Conservation (phyloP, 2,329 filamentous ascomycete species). For the Paecilomyces dactylethromorphus region DNA sequence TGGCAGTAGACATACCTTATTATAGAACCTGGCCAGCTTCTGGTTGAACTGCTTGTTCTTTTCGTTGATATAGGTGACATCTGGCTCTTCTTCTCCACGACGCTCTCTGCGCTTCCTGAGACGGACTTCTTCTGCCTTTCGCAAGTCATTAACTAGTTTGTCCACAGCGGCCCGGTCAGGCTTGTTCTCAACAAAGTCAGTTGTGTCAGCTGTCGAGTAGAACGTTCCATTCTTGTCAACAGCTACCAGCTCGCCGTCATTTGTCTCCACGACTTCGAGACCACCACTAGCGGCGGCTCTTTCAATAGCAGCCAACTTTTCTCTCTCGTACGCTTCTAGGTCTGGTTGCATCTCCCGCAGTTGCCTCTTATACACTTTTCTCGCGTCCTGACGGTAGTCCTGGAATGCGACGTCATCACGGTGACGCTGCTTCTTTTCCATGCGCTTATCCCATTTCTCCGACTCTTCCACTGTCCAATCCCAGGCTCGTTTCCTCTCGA, state of each 20-base stretch:
- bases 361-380: conserved; percentile 91
- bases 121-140: conserved; percentile 79
- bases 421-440: conserved; percentile 76
- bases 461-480: conserved; percentile 96
- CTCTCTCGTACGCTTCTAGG: conserved; percentile 75
- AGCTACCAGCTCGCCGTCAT: conserved; percentile 87
- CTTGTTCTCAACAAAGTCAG: conserved; percentile 74
- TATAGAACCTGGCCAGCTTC: conserved; percentile 92
- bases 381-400: conserved; percentile 79
- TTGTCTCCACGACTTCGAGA: conserved; percentile 91
- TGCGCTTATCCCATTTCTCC: conserved; percentile 85
- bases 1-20: conserved; percentile 54
- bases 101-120: conserved; percentile 81
- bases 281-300: conserved; percentile 77
- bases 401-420: conserved; percentile 83
- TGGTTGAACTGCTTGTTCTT: conserved; percentile 99
- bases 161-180: conserved; percentile 85
- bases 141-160: conserved; percentile 75
- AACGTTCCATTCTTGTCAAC: conserved; percentile 87
- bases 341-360: conserved; percentile 70
- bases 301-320: conserved; percentile 80
- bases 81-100: conserved; percentile 74
- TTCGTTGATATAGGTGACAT: conserved; percentile 98
- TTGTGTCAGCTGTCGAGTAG: conserved; percentile 80
- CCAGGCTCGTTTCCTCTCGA: conserved; percentile 96